phyloP scores from a whole-genome alignment of 2,329 filamentous ascomycete species.

The Fonsecaea pedrosoi region DNA sequence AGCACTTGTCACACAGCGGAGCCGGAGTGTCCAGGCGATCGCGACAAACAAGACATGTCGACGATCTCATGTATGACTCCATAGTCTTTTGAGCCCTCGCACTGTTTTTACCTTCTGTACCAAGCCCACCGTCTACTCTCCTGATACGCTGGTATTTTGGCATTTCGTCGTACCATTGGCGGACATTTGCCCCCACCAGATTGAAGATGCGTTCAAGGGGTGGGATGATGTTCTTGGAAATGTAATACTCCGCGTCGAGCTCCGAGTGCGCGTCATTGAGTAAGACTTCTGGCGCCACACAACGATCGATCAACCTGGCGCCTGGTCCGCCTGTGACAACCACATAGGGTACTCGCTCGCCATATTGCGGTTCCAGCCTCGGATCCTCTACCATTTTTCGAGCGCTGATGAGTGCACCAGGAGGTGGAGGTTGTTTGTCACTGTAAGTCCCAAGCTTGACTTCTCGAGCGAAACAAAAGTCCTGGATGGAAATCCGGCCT shows the following conservation, averaged over 20 bases:
- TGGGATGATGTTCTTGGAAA: constrained; percentile 91
- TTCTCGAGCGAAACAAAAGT: constrained; percentile 94
- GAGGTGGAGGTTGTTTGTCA: constrained; percentile 77
- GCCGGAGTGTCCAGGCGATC: constrained; percentile 59
- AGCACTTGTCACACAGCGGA: constrained; percentile 49
- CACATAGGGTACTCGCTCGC: constrained; percentile 93
- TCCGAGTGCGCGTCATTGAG: constrained; percentile 77
- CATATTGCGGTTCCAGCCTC: constrained; percentile 88
- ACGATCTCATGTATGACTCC: constrained; percentile 89
- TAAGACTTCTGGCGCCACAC: constrained; percentile 83
- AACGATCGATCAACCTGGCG: constrained; percentile 83
- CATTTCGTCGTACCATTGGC: constrained; percentile 95
- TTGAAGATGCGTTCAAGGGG: constrained; percentile 96
- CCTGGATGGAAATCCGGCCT: constrained; percentile 85
- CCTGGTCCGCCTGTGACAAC: constrained; percentile 88
- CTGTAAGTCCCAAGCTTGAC: constrained; percentile 90
- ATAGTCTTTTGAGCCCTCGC: constrained; percentile 71
- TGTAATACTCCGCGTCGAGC: constrained; percentile 95
- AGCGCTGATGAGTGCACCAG: constrained; percentile 86
- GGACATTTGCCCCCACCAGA: constrained; percentile 88
- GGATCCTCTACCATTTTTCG: constrained; percentile 86
- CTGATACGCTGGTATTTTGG: constrained; percentile 83
- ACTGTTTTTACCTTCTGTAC: constrained; percentile 42
- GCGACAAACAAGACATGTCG: constrained; percentile 78
- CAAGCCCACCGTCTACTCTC: constrained; percentile 58